Evolutionary conservation across 805 yeast genomes (phyloP).

Genomic region (Metschnikowia bowlesiae): DNA sequence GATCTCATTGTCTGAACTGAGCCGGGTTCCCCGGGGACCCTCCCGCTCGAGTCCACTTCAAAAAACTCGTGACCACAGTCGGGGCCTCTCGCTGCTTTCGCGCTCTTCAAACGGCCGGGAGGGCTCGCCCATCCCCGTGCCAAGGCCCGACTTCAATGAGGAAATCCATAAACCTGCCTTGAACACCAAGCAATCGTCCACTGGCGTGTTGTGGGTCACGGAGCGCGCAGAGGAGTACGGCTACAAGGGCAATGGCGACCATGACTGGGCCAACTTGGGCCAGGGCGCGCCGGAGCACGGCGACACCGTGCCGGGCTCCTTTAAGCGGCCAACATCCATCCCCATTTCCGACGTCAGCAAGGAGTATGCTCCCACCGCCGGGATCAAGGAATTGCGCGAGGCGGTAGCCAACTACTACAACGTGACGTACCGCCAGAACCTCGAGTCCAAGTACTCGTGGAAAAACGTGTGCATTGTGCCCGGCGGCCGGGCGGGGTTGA

Average conservation of each 20-base stretch:
- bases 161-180: conserved; percentile 52
- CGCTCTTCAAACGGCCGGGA: conserved; percentile 33
- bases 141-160: conserved; percentile 42
- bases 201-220: conserved; percentile 64
- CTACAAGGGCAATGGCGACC: conserved; percentile 34
- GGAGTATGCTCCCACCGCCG: conserved; percentile 60
- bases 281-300: conserved; percentile 67
- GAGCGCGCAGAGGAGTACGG: conserved; percentile 59
- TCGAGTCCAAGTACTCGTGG: conserved; percentile 50
- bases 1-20: conserved; percentile 20
- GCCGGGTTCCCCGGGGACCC: conserved; percentile 21
- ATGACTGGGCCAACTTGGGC: conserved; percentile 56
- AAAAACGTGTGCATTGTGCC: conserved; percentile 62
- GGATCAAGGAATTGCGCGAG: conserved; percentile 48
- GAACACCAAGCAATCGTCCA: conserved; percentile 54
- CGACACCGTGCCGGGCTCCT: conserved; percentile 53
- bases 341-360: conserved; percentile 45
- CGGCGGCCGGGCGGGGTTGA: conserved; percentile 61
- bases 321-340: conserved; percentile 46
- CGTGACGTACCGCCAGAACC: conserved; percentile 47
- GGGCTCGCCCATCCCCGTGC: conserved; percentile 47
- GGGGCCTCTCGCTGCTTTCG: conserved; percentile 28
- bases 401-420: conserved; percentile 58
- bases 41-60: conserved; percentile 13
- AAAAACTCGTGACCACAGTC: conserved; percentile 16